Evolutionary conservation across 805 yeast species (phyloP), one percentile per base, ranked within the genome.

Genomic region (Teunomyces atbi): DNA sequence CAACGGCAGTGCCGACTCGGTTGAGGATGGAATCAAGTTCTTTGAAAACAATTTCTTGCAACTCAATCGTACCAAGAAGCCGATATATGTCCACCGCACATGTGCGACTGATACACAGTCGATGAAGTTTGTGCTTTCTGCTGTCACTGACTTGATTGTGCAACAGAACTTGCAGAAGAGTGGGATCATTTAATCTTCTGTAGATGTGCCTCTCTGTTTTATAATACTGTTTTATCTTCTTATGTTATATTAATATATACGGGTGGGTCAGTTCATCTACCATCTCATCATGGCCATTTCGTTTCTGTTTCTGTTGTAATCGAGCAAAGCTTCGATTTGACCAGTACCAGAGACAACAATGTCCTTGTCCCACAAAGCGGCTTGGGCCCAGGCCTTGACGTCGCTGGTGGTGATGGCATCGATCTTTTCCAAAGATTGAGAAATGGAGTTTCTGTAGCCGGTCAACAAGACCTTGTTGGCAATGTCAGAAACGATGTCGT

Each of bases 81-180:
- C 90, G n/a, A 78, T 94, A 27, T 94, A 94, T 61, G 86, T 89
- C 18, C 97, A 90, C 68, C 73, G 90, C 53, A 94, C 99, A 1
- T 90, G 97, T 68, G 99, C 99, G 0, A 94, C 99, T 0, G 98
- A 94, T 63, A 81, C 95, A 0, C 74, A 80, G 45, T 80, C 90
- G 23, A 94, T 94, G 96, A 78, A 80, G 59, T 92, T 91, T 59
- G 97, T 94, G 13, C 74, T 94, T 46, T 80, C 87, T 3, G 97
- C 98, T 0, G 96, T 90, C 6, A 89, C 97, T 1, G 98, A 94
- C 68, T 76, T 89, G 80, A 80, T 94, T 40, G 79, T 92, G 26
- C 92, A 87, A 61, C 86, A 86, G 57, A 91, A 87, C 60, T 66
- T 92, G 62, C 81, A 83, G 64, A 80, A 78, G 58, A 83, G 89